Percentiles rank a stretch among this genome's conserved stretches.
phyloP scores from a whole-genome alignment of 2,329 filamentous ascomycete genomes.

The Emergomyces pasteurianus region DNA sequence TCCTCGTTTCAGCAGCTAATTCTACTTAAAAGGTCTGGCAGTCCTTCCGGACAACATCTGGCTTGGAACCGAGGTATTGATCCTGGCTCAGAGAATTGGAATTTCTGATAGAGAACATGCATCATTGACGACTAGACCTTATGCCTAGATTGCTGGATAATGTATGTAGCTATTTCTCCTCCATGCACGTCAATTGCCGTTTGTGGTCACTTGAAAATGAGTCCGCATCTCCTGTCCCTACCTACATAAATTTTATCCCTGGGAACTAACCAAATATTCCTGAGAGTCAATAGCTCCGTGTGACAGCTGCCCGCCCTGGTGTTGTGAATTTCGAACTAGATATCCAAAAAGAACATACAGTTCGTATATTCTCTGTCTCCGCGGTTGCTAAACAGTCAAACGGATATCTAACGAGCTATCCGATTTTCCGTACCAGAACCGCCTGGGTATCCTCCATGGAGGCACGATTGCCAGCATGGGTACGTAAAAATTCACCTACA shows the following conservation, averaged over 20 bases:
- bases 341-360: constrained; percentile 54
- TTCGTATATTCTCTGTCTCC: constrained; percentile 20
- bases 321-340: constrained; percentile 53
- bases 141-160: constrained; percentile 24
- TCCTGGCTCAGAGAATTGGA: neutral
- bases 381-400: neutral
- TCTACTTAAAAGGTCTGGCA: constrained; percentile 54
- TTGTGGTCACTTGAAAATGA: neutral
- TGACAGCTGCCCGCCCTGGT: constrained; percentile 50
- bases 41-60: constrained; percentile 75
- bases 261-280: neutral
- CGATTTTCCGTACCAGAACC: constrained; percentile 37
- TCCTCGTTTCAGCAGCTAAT: constrained; percentile 9
- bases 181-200: neutral
- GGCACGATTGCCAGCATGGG: constrained; percentile 54
- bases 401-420: neutral
- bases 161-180: constrained; percentile 20
- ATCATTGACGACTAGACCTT: neutral
- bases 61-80: constrained; percentile 70
- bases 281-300: constrained; percentile 38
- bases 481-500: constrained; percentile 14
- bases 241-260: too few relatives aligned
- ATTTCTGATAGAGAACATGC: neutral
- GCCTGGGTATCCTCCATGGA: constrained; percentile 54
- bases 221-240: neutral